Evolutionary conservation across 148 eudicot species (phyloP), one percentile per base, ranked within the genome.

Genomic region (Cornus florida): DNA sequence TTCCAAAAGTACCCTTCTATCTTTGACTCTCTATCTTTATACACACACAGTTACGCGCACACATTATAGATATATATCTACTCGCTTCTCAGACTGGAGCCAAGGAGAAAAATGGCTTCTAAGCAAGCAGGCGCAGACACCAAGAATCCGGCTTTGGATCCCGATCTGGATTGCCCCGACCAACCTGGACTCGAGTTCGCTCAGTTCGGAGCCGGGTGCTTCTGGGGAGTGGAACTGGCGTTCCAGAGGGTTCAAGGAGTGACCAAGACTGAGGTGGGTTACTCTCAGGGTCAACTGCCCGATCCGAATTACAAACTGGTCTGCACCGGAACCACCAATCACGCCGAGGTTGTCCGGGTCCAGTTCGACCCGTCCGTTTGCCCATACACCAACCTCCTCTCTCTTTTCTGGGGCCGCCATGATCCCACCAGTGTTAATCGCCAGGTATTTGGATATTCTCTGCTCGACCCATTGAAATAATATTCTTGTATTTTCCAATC

Each of bases 161-260:
- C 97, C 68, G 99, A 95, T 77, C 72, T 68, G 19, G 97, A 90
- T 28, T 41, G 43, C 24, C 93, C 94, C 24, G 81, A 12, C 6
- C 67, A 83, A 0, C 88, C 94, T 83, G 93, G 90, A 60, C 86
- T 91, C 31, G 92, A 93, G 71, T 76, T 96, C 19, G 98, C 99
- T 57, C 97, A 91, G 39, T 93, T 96, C 79, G 99, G 83, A 16
- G 98, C 99, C 4, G 99, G 99, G 0, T 96, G 99, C 78, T 96
- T 96, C 83, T 96, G 99, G 99, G 90, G 99, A 0, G 97, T 96
- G n/a, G 99, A 96, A 78, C 79, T 96, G 13, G 88, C 94, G 0
- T 96, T 89, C 72, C 99, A 93, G 83, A 88, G 99, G 11, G 56
- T 93, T 10, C 76, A 80, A 41, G 99, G 99, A 5, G 99, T 96